These are phyloP conservation scores for Gossypium raimondii DNA, from an alignment of 345 rosid species.

Conservation along the genomic window DNA sequence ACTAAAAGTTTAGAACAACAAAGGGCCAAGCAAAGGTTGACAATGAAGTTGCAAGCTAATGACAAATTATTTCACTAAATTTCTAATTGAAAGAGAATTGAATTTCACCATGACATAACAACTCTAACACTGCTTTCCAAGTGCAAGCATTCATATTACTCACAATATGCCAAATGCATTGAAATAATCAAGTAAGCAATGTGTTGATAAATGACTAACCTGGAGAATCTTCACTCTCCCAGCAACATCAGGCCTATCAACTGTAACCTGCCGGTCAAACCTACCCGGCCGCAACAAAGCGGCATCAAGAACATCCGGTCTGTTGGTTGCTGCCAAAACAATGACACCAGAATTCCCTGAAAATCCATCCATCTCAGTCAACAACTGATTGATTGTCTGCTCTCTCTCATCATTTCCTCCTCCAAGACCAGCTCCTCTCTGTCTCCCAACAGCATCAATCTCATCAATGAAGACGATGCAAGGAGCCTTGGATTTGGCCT, in stretches of 20 bases:
- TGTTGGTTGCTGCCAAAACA: slow-evolving; percentile 84
- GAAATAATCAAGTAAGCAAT: neutral
- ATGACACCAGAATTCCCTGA: slow-evolving; percentile 84
- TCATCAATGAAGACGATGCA: slow-evolving; percentile 85
- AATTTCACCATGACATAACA: neutral
- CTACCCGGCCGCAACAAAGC: slow-evolving; percentile 66
- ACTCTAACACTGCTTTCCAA: neutral
- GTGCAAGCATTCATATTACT: neutral
- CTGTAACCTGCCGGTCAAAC: slow-evolving; percentile 86
- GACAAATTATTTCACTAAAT: neutral
- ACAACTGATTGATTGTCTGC: slow-evolving; percentile 75
- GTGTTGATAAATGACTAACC: slow-evolving; percentile 34
- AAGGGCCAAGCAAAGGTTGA: neutral
- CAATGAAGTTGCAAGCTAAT: neutral
- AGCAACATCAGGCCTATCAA: slow-evolving; percentile 91
- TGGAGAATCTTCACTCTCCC: slow-evolving; percentile 89
- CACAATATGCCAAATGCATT: neutral
- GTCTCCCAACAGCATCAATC: slow-evolving; percentile 89
- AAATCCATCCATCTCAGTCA: slow-evolving; percentile 95
- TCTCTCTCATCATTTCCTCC: slow-evolving; percentile 97
- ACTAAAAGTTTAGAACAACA: neutral
- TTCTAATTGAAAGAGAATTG: neutral
- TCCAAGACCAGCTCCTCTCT: slow-evolving; percentile 92
- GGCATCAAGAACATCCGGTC: slow-evolving; percentile 74
- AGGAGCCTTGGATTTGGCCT: slow-evolving; percentile 78